phyloP scores from a whole-genome alignment of 129 eudicot species.

The Kitagawia praeruptora region DNA sequence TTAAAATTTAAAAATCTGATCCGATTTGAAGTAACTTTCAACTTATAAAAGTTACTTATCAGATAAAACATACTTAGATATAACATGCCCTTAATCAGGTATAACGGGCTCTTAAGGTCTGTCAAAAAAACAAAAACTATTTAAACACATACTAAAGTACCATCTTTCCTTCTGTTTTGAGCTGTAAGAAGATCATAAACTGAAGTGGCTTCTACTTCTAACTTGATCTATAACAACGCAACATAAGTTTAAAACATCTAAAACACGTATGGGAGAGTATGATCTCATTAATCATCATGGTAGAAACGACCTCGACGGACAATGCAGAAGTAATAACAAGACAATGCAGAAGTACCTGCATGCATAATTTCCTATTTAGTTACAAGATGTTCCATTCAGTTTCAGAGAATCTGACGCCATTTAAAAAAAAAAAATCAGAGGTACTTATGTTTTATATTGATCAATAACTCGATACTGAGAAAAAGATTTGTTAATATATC shows the following conservation, averaged over 20 bases:
- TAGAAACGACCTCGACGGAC: neutral
- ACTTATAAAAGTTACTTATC: too few species aligned
- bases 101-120: too few species aligned
- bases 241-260: neutral
- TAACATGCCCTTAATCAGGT: too few species aligned
- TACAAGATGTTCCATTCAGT: neutral
- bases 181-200: neutral
- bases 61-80: too few species aligned
- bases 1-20: too few species aligned
- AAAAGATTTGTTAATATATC: neutral
- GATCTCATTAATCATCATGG: neutral
- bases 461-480: too few species aligned
- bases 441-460: neutral
- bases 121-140: too few species aligned
- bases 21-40: too few species aligned
- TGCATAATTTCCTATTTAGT: neutral
- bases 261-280: neutral
- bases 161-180: neutral
- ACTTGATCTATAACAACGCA: neutral
- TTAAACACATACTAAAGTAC: neutral
- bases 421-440: neutral
- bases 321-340: neutral
- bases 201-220: neutral
- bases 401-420: neutral
- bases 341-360: constrained; percentile 2